phyloP scores from a whole-genome alignment of 306 rosid species.

The Rubus parviflorus region DNA sequence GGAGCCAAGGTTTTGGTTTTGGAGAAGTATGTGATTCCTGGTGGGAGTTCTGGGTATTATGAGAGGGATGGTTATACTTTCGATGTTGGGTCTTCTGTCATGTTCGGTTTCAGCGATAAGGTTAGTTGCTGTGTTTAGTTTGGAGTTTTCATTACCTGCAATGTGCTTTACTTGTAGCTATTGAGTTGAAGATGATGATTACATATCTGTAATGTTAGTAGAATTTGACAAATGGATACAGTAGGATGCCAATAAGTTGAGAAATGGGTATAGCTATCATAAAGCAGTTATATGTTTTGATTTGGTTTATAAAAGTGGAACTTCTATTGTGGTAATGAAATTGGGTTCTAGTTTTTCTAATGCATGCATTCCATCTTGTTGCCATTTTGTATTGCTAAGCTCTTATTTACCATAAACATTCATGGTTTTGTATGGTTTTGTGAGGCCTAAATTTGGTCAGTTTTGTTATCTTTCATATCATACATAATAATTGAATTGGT shows the following conservation, averaged over 20 bases:
- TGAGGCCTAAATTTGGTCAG: neutral
- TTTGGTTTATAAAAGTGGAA: neutral
- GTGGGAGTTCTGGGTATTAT: conserved; percentile 95
- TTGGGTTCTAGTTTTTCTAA: neutral
- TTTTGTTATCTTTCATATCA: conserved; percentile 2
- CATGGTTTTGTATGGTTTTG: conserved; percentile 7
- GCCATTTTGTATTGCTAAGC: neutral
- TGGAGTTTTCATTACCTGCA: conserved; percentile 6
- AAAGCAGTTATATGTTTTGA: neutral
- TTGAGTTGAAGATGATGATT: neutral
- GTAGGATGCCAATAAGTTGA: neutral
- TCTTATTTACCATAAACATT: neutral
- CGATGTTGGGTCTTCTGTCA: conserved; percentile 96
- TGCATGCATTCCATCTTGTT: neutral
- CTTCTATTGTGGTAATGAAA: neutral
- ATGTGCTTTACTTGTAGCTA: conserved; percentile 10
- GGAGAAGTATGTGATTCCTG: conserved; percentile 96
- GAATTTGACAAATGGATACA: neutral
- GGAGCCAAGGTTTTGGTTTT: conserved; percentile 88
- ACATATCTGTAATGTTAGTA: neutral
- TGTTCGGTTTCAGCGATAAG: conserved; percentile 98
- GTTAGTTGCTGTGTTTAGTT: conserved; percentile 34
- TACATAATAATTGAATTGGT: conserved; percentile 22
- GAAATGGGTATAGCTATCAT: neutral
- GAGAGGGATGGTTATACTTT: conserved; percentile 86